These are phyloP conservation scores for Russula brevipes DNA, from an alignment of 768 basidiomycete genomes.

Conservation along the genomic window DNA sequence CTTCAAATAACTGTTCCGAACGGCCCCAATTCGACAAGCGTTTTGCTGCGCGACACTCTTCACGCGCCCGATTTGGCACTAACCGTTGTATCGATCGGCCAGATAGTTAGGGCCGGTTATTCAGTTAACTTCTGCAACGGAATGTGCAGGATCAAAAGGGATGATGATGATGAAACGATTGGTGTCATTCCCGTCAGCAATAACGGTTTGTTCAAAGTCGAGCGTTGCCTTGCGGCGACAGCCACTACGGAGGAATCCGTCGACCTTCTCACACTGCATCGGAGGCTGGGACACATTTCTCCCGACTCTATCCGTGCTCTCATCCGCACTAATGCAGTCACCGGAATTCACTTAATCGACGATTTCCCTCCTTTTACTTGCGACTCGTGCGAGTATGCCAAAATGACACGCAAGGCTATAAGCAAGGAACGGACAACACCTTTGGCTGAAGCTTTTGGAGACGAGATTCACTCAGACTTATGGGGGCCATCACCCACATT, in stretches of 20 bases:
- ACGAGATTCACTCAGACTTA: too few relatives aligned
- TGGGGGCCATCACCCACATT: too few relatives aligned
- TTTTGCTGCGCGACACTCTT: slow-evolving; percentile 20
- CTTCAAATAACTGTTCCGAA: slow-evolving; percentile 12
- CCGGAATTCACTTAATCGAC: too few relatives aligned
- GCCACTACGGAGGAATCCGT: background rate
- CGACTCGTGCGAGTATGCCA: too few relatives aligned
- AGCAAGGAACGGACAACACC: too few relatives aligned
- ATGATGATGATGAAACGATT: background rate
- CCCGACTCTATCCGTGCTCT: too few relatives aligned
- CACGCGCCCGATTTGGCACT: slow-evolving; percentile 22
- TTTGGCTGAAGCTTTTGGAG: too few relatives aligned
- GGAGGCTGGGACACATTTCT: too few relatives aligned
- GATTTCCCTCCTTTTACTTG: too few relatives aligned
- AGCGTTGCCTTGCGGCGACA: background rate
- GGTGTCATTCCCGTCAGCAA: background rate
- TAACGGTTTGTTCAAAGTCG: slow-evolving; percentile 8
- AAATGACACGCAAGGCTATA: too few relatives aligned
- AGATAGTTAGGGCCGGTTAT: slow-evolving; percentile 1
- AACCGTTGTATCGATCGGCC: slow-evolving; percentile 18
- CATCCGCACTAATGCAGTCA: too few relatives aligned
- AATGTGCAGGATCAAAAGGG: background rate
- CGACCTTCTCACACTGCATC: too few relatives aligned
- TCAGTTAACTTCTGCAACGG: background rate
- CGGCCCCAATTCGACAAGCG: background rate